Evolutionary conservation across 805 yeast genomes (phyloP).

Genomic region (Hyphopichia homilentoma): DNA sequence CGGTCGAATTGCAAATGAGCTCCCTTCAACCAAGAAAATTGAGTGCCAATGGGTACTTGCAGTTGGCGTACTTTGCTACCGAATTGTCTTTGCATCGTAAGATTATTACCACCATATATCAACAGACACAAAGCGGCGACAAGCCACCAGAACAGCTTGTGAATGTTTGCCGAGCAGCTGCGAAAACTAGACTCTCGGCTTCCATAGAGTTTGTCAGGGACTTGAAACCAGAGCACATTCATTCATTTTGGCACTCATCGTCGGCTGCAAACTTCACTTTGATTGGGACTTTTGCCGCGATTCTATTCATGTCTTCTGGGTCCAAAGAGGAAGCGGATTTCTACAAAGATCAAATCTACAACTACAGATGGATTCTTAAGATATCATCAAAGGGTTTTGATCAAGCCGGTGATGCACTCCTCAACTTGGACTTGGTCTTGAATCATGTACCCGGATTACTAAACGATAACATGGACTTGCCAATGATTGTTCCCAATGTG

Average conservation of each 20-base stretch:
- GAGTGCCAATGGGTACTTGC: slow-evolving; percentile 74
- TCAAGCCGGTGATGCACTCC: slow-evolving; percentile 72
- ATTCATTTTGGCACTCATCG: slow-evolving; percentile 86
- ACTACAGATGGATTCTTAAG: slow-evolving; percentile 73
- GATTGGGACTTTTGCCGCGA: slow-evolving; percentile 85
- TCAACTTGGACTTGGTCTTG: slow-evolving; percentile 66
- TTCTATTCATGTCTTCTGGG: slow-evolving; percentile 66
- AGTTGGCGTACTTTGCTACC: slow-evolving; percentile 82
- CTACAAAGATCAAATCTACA: slow-evolving; percentile 65
- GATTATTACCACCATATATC: slow-evolving; percentile 54
- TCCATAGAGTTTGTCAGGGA: slow-evolving; percentile 76
- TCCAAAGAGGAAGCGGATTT: slow-evolving; percentile 58
- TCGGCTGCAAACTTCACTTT: slow-evolving; percentile 74
- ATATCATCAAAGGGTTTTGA: slow-evolving; percentile 73
- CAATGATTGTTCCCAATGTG: slow-evolving; percentile 33
- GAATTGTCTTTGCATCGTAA: slow-evolving; percentile 84
- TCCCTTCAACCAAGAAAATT: slow-evolving; percentile 57
- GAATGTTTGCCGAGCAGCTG: slow-evolving; percentile 77
- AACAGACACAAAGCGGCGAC: slow-evolving; percentile 28
- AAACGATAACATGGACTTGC: slow-evolving; percentile 34
- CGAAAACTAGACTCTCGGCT: slow-evolving; percentile 74
- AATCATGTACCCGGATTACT: slow-evolving; percentile 72
- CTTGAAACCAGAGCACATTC: slow-evolving; percentile 77
- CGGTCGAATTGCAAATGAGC: slow-evolving; percentile 60
- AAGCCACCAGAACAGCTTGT: slow-evolving; percentile 34